Evolutionary conservation across 2,329 filamentous ascomycete species (phyloP).

Genomic region (Phyllosticta capitalensis): DNA sequence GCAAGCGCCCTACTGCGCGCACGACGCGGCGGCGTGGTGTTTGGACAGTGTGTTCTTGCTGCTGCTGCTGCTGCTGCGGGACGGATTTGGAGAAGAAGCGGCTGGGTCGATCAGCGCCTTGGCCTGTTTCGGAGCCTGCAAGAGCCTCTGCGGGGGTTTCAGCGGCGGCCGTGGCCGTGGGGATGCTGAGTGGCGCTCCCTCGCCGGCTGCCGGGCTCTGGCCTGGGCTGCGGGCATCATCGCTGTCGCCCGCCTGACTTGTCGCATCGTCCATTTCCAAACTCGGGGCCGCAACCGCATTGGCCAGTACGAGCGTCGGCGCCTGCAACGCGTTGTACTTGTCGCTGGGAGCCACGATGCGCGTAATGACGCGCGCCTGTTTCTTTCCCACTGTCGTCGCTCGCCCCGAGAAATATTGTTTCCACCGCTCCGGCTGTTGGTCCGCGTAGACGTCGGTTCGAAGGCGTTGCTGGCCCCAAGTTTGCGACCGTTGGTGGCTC

Average conservation of each 20-base stretch:
- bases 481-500: slow-evolving; percentile 67
- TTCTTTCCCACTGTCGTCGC: slow-evolving; percentile 18
- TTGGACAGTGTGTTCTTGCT: slow-evolving; percentile 21
- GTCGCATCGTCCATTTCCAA: slow-evolving; percentile 28
- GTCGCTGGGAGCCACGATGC: slow-evolving; percentile 33
- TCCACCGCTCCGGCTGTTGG: slow-evolving; percentile 18
- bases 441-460: neutral
- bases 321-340: slow-evolving; percentile 21
- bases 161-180: slow-evolving; percentile 5
- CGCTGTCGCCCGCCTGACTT: slow-evolving; percentile 30
- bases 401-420: slow-evolving; percentile 27
- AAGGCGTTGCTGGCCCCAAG: slow-evolving; percentile 47
- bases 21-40: neutral
- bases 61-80: neutral
- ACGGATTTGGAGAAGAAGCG: slow-evolving; percentile 39
- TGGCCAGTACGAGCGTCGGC: slow-evolving; percentile 42
- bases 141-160: slow-evolving; percentile 11
- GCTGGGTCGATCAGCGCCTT: slow-evolving; percentile 25
- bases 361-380: slow-evolving; percentile 29
- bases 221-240: slow-evolving; percentile 30
- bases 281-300: slow-evolving; percentile 24
- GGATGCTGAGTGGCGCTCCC: slow-evolving; percentile 10
- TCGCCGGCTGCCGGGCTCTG: slow-evolving; percentile 28
- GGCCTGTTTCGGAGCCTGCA: slow-evolving; percentile 12
- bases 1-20: neutral